These are phyloP conservation scores for Codiaeum variegatum DNA, from an alignment of 441 rosid species.

Conservation along the genomic window DNA sequence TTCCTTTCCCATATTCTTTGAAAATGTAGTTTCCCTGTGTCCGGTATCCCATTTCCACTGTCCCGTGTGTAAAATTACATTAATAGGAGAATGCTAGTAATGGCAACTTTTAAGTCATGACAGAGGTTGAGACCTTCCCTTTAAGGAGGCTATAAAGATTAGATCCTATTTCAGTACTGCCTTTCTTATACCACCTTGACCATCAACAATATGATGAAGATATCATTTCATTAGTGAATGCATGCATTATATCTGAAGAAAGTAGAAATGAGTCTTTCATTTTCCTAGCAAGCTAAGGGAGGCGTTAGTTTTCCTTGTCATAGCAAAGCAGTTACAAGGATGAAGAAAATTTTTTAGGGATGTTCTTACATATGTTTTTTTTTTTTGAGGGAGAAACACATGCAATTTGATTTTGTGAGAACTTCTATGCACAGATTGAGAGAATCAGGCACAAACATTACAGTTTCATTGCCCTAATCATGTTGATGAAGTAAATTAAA, in stretches of 20 bases:
- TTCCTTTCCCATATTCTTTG: no score
- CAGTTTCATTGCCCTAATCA: not conserved
- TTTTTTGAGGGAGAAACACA: not conserved
- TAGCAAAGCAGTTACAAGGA: not conserved
- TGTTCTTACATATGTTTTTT: not conserved
- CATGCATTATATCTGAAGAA: not conserved
- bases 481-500: not conserved
- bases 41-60: no score
- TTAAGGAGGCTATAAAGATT: no score
- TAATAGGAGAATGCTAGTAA: no score
- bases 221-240: not conserved
- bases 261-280: not conserved
- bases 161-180: no score
- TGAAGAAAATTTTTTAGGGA: not conserved
- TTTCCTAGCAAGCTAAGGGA: not conserved
- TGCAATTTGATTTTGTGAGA: not conserved
- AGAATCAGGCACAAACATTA: not conserved
- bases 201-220: not conserved
- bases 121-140: no score
- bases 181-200: no score
- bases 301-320: not conserved
- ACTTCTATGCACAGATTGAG: not conserved
- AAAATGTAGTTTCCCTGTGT: no score
- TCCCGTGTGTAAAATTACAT: no score
- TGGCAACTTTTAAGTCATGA: no score